phyloP scores from a whole-genome alignment of 495 filamentous ascomycete species.

The Trichoderma orchidacearum region DNA sequence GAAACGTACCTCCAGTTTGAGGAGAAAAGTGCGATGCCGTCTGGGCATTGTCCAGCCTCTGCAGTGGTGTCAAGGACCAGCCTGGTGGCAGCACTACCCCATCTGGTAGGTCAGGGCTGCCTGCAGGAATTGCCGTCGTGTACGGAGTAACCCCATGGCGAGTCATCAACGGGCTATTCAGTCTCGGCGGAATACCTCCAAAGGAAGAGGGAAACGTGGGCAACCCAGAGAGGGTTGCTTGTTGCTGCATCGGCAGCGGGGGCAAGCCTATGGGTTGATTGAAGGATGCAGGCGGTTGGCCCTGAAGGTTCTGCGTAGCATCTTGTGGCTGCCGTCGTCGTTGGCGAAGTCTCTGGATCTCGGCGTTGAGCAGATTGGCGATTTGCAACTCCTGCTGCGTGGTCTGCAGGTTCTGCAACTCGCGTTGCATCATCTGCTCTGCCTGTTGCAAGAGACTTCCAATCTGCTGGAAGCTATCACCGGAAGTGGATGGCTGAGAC shows the following conservation, averaged over 20 bases:
- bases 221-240: conserved; percentile 1
- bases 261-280: background rate
- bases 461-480: conserved; percentile 44
- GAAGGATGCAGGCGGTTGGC: background rate
- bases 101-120: conserved; percentile 55
- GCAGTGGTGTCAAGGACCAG: conserved; percentile 61
- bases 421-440: conserved; percentile 12
- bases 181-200: conserved; percentile 9
- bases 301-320: background rate
- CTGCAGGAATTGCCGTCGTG: conserved; percentile 40
- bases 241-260: background rate
- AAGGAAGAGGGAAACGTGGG: conserved; percentile 4
- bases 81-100: conserved; percentile 61
- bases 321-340: conserved; percentile 14
- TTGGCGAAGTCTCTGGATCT: conserved; percentile 44
- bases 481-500: conserved; percentile 8
- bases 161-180: conserved; percentile 20
- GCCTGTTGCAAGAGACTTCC: conserved; percentile 56
- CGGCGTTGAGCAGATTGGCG: conserved; percentile 44
- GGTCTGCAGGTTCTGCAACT: conserved; percentile 36
- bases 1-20: conserved; percentile 5
- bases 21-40: conserved; percentile 4
- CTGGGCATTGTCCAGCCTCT: conserved; percentile 15
- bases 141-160: conserved; percentile 26
- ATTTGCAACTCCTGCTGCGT: conserved; percentile 42